A percentile compares a stretch with the other conserved stretches of the same genome.
Evolutionary conservation across 1,139 yeast species (phyloP).

Genomic region (Debaryomyces sp.): DNA sequence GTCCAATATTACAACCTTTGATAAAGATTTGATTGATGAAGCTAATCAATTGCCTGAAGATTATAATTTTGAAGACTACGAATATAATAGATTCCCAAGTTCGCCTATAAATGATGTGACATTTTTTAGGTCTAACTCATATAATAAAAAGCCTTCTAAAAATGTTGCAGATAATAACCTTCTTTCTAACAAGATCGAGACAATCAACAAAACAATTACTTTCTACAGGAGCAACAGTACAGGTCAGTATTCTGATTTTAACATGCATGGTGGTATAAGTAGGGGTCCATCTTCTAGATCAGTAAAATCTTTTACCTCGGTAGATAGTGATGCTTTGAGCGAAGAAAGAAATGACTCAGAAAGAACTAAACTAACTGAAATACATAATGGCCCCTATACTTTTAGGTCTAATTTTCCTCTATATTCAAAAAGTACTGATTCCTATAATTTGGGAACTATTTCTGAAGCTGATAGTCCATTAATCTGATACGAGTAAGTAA

Average conservation of each 20-base stretch:
- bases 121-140: slow-evolving; percentile 37
- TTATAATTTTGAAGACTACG: slow-evolving; percentile 50
- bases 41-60: slow-evolving; percentile 63
- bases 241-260: slow-evolving; percentile 13
- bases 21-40: slow-evolving; percentile 52
- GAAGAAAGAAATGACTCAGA: slow-evolving; percentile 11
- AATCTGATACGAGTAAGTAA: not conserved
- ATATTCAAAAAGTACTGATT: slow-evolving; percentile 12
- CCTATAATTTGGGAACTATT: slow-evolving; percentile 18
- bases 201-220: slow-evolving; percentile 58
- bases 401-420: slow-evolving; percentile 7
- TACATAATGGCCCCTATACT: slow-evolving; percentile 5
- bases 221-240: slow-evolving; percentile 36
- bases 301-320: slow-evolving; percentile 28
- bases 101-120: slow-evolving; percentile 6
- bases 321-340: slow-evolving; percentile 21
- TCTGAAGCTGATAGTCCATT: slow-evolving; percentile 18
- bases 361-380: slow-evolving; percentile 1
- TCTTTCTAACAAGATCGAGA: slow-evolving; percentile 50
- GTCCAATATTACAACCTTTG: slow-evolving; percentile 23
- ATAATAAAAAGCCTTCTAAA: slow-evolving; percentile 40
- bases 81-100: not conserved
- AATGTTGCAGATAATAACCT: slow-evolving; percentile 24
- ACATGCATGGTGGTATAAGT: slow-evolving; percentile 25
- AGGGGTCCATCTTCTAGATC: slow-evolving; percentile 33